Percentiles rank a stretch among this genome's conserved stretches.
phyloP scores from a whole-genome alignment of 306 rosid species.

The Neltuma alba region DNA sequence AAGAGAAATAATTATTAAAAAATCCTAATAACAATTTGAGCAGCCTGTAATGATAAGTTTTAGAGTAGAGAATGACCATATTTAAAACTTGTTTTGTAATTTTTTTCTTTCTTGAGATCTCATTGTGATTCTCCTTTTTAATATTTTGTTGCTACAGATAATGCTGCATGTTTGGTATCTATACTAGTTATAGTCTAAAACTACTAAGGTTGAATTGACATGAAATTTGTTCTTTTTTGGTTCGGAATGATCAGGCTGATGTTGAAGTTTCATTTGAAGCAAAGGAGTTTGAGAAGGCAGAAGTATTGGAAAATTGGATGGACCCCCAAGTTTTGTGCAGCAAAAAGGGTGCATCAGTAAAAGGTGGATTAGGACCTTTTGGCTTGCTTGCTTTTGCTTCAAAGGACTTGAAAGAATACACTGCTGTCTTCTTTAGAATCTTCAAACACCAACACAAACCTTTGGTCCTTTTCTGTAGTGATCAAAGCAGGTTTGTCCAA shows the following conservation, averaged over 20 bases:
- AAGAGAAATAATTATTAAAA: too few species aligned
- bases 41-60: too few species aligned
- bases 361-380: slow-evolving; percentile 70
- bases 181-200: too few species aligned
- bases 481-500: slow-evolving; percentile 69
- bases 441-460: slow-evolving; percentile 47
- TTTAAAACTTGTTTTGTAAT: too few species aligned
- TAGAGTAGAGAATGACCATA: too few species aligned
- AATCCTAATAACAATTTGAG: too few species aligned
- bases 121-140: too few species aligned
- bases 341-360: slow-evolving; percentile 49
- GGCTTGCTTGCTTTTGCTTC: slow-evolving; percentile 71
- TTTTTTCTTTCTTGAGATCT: too few species aligned
- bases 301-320: slow-evolving; percentile 46
- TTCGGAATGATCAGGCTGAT: slow-evolving; percentile 73
- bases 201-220: neutral
- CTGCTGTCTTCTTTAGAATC: slow-evolving; percentile 74
- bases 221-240: neutral
- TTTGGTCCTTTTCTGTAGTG: slow-evolving; percentile 72
- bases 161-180: too few species aligned
- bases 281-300: slow-evolving; percentile 45
- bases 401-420: slow-evolving; percentile 68
- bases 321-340: slow-evolving; percentile 68
- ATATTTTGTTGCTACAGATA: too few species aligned
- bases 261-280: slow-evolving; percentile 64